Evolutionary conservation across 176 grass and related monocot genomes (phyloP), one percentile per base, ranked within the genome.

Genomic region (Bromus sterilis): DNA sequence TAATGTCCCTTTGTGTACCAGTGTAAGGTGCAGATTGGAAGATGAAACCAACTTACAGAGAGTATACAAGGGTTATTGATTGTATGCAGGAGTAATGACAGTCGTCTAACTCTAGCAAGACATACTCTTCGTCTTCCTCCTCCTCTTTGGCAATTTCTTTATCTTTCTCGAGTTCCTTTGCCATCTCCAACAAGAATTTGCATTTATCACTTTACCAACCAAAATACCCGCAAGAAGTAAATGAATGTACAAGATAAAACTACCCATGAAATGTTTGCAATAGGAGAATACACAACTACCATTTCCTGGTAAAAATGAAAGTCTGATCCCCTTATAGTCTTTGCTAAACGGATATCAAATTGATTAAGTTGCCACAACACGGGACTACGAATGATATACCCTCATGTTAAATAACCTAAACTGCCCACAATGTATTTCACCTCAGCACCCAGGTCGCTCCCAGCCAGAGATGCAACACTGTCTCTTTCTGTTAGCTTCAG

Each of bases 41-140:
- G 46, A 76, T 70, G 35, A 30, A 30, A 56, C 2, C 5, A 75
- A 91, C 85, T 91, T 88, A 99, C 93, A 56, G 89, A 95, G 75
- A 95, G 87, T 28, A 88, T 81, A 88, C 87, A 98, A 3, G 90
- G 78, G 63, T 84, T 62, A 78, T 86, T 66, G 90, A 78, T 65
- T 65, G 77, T 43, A 99, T 91, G 85, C 87, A 73, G 12, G 93
- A 91, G 84, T 88, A 78, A 81, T 93, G 71, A 65, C 78, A 95
- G 46, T 91, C 87, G 6, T 82, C 87, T 56, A 99, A 85, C 66
- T 99, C 93, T 70, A 99, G 84, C 35, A 95, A 78, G 6, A 99
- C 46, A 85, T 82, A 88, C 30, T 93, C 90, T 71, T 90, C 90
- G 21, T 93, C 86, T 3, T 84, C 82, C 39, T 81, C 80, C 51